Base-by-base conservation (phyloP, 1,284 basidiomycete genomes). In the Leucoagaricus sp. region DNA sequence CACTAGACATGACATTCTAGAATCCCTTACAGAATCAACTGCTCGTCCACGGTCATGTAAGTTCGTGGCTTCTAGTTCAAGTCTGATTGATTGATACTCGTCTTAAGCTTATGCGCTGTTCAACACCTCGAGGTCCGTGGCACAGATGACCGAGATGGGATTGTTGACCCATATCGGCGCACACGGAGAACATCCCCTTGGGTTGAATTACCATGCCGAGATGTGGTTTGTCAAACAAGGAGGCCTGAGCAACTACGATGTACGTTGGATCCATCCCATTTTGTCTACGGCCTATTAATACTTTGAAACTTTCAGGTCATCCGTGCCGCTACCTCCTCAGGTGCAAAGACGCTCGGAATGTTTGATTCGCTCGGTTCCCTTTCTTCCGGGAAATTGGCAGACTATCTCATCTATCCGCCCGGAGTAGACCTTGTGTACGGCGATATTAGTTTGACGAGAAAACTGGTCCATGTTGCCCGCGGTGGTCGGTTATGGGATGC, bases 191-290 rank as follows among this genome's bases (percentile, higher is more conserved):
- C 78, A 83, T 1, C 87, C 88, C 0, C 69, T 88, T 12, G 87
- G 87, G 1, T 64, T 85, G n/a, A 88, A 87, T 70, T 90, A 89
- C 63, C 88, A 90, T 59, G 79, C 81, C 19, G 87, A 90, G 64
- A 84, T 89, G 80, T 76, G 72, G 57, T 87, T 87, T 66, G 75
- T 85, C 13, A 72, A 75, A 49, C 72, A 76, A 15, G 88, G 87
- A 15, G 88, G 87, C 70, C 62, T 80, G 55, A 76, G 64, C 45
- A 78, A 78, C 51, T 80, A 77, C 53, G 75, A 79, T 71, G 77
- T 75, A 41, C 13, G 61, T 38, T 34, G 15, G 40, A 2, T 9
- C 21, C 13, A 4, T 36, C 17, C 49, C 28, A 33, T 58, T 23
- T 12, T 8, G 19, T 28, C 15, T 29, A 1, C 1, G 15, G n/a